Evolutionary conservation across 2,329 filamentous ascomycete genomes (phyloP).

Genomic region (Trichoderma pleuroti): DNA sequence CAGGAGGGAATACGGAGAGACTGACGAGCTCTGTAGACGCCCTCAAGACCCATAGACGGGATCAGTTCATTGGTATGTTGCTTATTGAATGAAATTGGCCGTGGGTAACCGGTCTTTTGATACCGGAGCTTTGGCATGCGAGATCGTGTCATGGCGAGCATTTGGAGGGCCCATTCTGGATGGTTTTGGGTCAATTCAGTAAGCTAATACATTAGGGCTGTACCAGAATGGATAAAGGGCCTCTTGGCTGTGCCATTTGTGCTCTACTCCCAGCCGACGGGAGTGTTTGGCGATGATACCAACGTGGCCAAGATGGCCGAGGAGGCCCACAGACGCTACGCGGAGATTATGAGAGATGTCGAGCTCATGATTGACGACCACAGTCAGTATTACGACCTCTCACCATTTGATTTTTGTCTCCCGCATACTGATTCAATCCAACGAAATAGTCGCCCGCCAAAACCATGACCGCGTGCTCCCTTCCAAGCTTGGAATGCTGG

Average conservation of each 20-base stretch:
- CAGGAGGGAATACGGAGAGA: too few species aligned
- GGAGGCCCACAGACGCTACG: slow-evolving; percentile 82
- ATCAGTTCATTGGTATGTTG: slow-evolving; percentile 73
- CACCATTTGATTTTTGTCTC: neutral
- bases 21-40: slow-evolving; percentile 45
- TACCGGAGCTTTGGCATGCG: neutral
- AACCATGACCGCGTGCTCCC: slow-evolving; percentile 60
- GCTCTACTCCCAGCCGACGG: slow-evolving; percentile 89
- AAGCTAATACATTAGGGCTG: neutral
- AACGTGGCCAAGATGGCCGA: slow-evolving; percentile 69
- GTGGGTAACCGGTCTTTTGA: neutral
- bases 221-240: slow-evolving; percentile 88
- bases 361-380: slow-evolving; percentile 90
- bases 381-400: slow-evolving; percentile 49
- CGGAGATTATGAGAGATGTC: slow-evolving; percentile 92
- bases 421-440: neutral
- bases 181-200: neutral
- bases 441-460: slow-evolving; percentile 63
- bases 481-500: slow-evolving; percentile 88
- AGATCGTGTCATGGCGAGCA: neutral
- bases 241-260: slow-evolving; percentile 94
- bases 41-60: slow-evolving; percentile 79
- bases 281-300: slow-evolving; percentile 69
- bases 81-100: neutral
- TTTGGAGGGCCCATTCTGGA: neutral